Evolutionary conservation across 768 basidiomycete species (phyloP).

Genomic region (Russula sp.): DNA sequence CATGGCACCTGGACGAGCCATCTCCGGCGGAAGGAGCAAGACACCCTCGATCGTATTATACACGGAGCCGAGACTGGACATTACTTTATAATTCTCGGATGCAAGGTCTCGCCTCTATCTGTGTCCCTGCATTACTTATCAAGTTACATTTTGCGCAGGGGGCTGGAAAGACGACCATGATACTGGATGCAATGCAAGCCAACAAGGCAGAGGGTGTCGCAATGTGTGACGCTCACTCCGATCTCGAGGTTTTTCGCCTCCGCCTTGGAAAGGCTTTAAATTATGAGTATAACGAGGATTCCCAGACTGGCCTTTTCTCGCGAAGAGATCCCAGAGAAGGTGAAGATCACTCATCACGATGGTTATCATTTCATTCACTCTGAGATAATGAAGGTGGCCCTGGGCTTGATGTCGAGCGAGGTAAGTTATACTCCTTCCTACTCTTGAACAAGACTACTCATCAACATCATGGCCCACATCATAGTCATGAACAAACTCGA

Average conservation of each 20-base stretch:
- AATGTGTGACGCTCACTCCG: conserved; percentile 78
- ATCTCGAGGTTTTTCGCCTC: conserved; percentile 79
- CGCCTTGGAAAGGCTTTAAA: conserved; percentile 81
- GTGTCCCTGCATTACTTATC: conserved; percentile 9
- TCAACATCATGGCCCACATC: not conserved
- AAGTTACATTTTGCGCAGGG: conserved; percentile 37
- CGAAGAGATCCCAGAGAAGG: conserved; percentile 78
- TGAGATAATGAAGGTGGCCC: conserved; percentile 44
- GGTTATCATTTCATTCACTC: conserved; percentile 11
- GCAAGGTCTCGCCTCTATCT: conserved; percentile 45
- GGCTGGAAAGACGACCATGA: conserved; percentile 78
- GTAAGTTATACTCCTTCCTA: conserved; percentile 29
- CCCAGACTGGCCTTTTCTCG: conserved; percentile 74
- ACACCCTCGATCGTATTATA: conserved; percentile 69
- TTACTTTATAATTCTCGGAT: conserved; percentile 71
- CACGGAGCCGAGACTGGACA: conserved; percentile 62
- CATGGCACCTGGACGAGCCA: conserved; percentile 49
- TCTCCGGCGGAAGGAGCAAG: conserved; percentile 68
- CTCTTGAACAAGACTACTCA: not conserved
- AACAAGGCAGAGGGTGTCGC: conserved; percentile 67
- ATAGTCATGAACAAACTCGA: conserved; percentile 74
- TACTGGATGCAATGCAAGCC: conserved; percentile 71
- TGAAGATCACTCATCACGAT: conserved; percentile 19
- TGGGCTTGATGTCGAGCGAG: conserved; percentile 74
- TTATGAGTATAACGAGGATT: conserved; percentile 81